Evolutionary conservation across 352 stramenopile species (phyloP).

Genomic region (Phytophthora pluvialis): DNA sequence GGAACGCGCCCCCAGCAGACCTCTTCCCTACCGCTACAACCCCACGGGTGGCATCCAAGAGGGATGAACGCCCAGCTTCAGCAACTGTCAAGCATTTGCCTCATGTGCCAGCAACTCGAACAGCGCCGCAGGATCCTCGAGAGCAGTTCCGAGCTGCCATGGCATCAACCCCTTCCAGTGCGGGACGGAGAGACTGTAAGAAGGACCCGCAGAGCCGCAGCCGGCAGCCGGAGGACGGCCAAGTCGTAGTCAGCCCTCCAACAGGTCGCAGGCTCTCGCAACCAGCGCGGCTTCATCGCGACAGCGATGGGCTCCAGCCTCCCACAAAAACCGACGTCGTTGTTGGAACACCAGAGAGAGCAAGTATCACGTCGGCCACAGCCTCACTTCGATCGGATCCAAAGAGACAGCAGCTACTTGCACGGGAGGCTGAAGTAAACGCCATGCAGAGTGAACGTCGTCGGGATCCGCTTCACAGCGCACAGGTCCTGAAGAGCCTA

Average conservation of each 20-base stretch:
- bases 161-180: background rate
- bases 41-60: background rate
- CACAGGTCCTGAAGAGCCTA: constrained; percentile 38
- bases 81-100: constrained; percentile 8
- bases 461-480: constrained; percentile 38
- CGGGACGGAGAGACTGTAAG: constrained; percentile 3
- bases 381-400: constrained; percentile 24
- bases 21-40: constrained; percentile 27
- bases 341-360: constrained; percentile 5
- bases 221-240: background rate
- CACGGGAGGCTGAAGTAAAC: constrained; percentile 30
- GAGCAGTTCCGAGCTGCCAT: constrained; percentile 32
- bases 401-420: constrained; percentile 34
- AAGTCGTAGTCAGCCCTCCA: constrained; percentile 11
- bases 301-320: constrained; percentile 4
- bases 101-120: background rate
- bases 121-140: constrained; percentile 5
- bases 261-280: constrained; percentile 14
- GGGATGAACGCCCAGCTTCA: background rate
- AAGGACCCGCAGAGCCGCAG: constrained; percentile 1
- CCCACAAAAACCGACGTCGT: background rate
- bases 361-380: background rate
- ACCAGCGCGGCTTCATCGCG: background rate
- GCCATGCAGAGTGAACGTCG: constrained; percentile 18
- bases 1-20: constrained; percentile 35